Evolutionary conservation across 2,329 filamentous ascomycete genomes (phyloP).

Genomic region (Apiospora malaysiana): DNA sequence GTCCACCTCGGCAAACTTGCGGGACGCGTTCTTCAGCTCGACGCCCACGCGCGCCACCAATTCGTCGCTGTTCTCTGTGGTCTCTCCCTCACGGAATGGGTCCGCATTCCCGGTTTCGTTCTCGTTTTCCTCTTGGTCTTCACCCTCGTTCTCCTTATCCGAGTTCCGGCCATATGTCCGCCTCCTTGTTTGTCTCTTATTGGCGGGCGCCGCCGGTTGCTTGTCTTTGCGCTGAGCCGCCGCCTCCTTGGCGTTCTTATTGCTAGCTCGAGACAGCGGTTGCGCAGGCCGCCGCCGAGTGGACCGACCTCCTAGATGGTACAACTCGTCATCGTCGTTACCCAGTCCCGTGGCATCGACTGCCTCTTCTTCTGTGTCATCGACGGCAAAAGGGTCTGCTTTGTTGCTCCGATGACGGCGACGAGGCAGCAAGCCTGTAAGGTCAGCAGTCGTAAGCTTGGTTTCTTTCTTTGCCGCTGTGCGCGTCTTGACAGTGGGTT

Average conservation of each 20-base stretch:
- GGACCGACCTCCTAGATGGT: conserved; percentile 48
- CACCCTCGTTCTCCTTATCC: conserved; percentile 63
- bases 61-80: conserved; percentile 44
- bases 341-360: conserved; percentile 54
- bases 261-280: conserved; percentile 38
- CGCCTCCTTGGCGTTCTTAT: conserved; percentile 32
- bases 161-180: conserved; percentile 60
- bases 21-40: conserved; percentile 63
- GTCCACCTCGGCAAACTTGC: conserved; percentile 73
- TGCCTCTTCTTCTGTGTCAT: conserved; percentile 55
- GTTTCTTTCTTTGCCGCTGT: conserved; percentile 43
- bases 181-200: conserved; percentile 28
- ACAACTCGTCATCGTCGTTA: conserved; percentile 63
- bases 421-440: conserved; percentile 60
- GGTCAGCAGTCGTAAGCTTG: conserved; percentile 59
- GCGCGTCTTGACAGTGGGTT: conserved; percentile 39
- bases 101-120: conserved; percentile 43
- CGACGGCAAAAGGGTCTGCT: conserved; percentile 47
- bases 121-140: conserved; percentile 38
- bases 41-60: conserved; percentile 49
- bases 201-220: conserved; percentile 23
- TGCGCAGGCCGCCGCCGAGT: conserved; percentile 44
- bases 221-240: conserved; percentile 29
- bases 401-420: conserved; percentile 49
- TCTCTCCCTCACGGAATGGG: conserved; percentile 28